phyloP scores from a whole-genome alignment of 805 yeast species.

The Cyberlindnera sargentensis region DNA sequence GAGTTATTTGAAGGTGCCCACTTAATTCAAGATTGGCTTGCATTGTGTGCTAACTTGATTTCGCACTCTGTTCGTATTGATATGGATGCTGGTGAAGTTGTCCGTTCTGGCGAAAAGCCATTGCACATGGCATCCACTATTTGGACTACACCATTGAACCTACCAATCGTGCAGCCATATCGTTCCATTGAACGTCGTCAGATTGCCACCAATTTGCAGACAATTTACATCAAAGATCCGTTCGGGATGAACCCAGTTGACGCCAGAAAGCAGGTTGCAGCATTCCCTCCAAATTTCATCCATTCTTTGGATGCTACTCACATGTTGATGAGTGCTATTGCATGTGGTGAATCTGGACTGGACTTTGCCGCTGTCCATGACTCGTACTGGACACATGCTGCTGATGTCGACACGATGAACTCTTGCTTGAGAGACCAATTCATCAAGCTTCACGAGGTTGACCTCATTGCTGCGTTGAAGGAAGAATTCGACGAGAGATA shows the following conservation, averaged over 20 bases:
- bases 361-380: conserved; percentile 95
- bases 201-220: conserved; percentile 78
- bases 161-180: conserved; percentile 97
- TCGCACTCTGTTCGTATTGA: conserved; percentile 71
- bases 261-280: conserved; percentile 82
- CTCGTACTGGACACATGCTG: conserved; percentile 97
- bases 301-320: conserved; percentile 97
- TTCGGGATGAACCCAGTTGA: conserved; percentile 75
- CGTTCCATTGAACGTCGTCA: conserved; percentile 59
- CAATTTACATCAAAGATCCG: conserved; percentile 86
- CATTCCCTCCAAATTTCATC: conserved; percentile 92
- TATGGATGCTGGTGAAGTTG: conserved; percentile 31
- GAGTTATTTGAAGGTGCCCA: conserved; percentile 90
- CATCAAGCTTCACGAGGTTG: conserved; percentile 66
- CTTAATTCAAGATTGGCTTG: conserved; percentile 93
- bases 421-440: conserved; percentile 66
- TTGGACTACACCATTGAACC: conserved; percentile 95
- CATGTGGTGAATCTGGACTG: conserved; percentile 58
- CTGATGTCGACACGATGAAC: conserved; percentile 71
- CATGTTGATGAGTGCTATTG: conserved; percentile 83
- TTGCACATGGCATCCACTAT: conserved; percentile 80
- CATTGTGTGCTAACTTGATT: conserved; percentile 74
- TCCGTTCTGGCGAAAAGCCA: conserved; percentile 41
- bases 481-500: conserved; percentile 81
- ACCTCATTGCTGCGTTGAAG: conserved; percentile 62